phyloP scores from a whole-genome alignment of 345 rosid species.

The Rhizophora apiculata region DNA sequence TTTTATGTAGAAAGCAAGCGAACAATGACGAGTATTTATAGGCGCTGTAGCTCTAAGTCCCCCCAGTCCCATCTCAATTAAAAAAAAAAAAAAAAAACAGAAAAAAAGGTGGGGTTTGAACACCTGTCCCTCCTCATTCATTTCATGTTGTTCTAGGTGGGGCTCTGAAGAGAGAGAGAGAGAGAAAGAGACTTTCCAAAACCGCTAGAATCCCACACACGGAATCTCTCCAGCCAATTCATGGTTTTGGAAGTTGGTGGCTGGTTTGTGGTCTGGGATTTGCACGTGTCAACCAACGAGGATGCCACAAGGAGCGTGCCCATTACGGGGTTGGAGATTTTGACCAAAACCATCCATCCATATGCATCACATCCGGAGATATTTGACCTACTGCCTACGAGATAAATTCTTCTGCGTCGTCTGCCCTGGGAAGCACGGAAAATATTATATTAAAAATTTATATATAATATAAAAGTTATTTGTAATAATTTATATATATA shows the following conservation, averaged over 20 bases:
- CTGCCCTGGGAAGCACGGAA: too few species aligned
- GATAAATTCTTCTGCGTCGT: too few species aligned
- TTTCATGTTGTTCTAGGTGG: too few species aligned
- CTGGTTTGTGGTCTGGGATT: not conserved
- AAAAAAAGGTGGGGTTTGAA: too few species aligned
- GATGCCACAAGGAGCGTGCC: slow-evolving; percentile 1
- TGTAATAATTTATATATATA: too few species aligned
- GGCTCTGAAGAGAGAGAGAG: not conserved
- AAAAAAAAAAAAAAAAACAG: too few species aligned
- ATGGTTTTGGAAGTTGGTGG: slow-evolving; percentile 12
- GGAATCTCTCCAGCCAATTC: slow-evolving; percentile 48
- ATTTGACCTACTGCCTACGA: too few species aligned
- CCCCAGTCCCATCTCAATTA: accelerated
- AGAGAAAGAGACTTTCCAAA: slow-evolving; percentile 13
- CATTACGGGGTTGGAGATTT: not conserved
- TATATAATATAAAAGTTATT: too few species aligned
- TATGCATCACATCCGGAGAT: too few species aligned
- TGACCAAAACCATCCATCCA: slow-evolving; percentile 16
- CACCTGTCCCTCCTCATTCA: too few species aligned
- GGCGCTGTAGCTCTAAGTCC: not conserved
- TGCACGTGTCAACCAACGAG: slow-evolving; percentile 26
- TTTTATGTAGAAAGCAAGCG: slow-evolving; percentile 17
- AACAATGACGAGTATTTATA: slow-evolving; percentile 30
- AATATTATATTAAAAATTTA: too few species aligned
- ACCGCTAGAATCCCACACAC: slow-evolving; percentile 53